These are phyloP conservation scores for Emergomyces africanus DNA, from an alignment of 2,329 filamentous ascomycete species.

Conservation along the genomic window DNA sequence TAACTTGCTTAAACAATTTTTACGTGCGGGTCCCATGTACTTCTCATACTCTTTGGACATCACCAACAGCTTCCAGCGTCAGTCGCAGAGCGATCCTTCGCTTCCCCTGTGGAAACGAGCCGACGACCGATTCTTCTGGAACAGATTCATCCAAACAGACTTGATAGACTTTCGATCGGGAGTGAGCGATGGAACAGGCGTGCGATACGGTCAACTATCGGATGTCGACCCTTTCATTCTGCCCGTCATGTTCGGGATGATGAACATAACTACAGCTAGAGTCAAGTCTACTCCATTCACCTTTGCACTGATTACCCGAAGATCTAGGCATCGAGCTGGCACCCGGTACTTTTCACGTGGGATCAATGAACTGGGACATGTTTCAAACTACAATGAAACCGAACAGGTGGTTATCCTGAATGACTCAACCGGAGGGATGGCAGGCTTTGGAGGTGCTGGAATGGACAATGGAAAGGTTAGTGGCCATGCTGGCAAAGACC, in stretches of 20 bases:
- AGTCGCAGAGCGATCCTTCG: constrained; percentile 59
- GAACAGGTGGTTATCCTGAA: constrained; percentile 88
- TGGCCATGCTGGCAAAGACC: constrained; percentile 52
- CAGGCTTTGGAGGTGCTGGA: constrained; percentile 65
- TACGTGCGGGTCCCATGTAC: constrained; percentile 83
- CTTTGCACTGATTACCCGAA: constrained; percentile 73
- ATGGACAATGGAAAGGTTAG: constrained; percentile 61
- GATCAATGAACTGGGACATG: constrained; percentile 83
- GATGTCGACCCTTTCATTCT: constrained; percentile 84
- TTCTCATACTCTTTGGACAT: constrained; percentile 96
- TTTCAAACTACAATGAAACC: constrained; percentile 99
- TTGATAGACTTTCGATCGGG: constrained; percentile 75
- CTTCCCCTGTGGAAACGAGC: constrained; percentile 79
- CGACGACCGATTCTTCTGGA: constrained; percentile 99
- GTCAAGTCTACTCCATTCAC: constrained; percentile 79
- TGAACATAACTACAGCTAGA: constrained; percentile 75
- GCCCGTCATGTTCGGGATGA: constrained; percentile 91
- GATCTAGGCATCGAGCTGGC: constrained; percentile 76
- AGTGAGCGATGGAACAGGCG: constrained; percentile 33
- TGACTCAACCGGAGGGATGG: constrained; percentile 59
- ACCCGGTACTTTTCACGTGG: constrained; percentile 93
- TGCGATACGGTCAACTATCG: constrained; percentile 47
- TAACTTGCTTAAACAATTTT: constrained; percentile 62
- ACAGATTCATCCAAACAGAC: constrained; percentile 81
- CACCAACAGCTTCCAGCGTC: constrained; percentile 93